Evolutionary conservation across 2,329 filamentous ascomycete genomes (phyloP).

Genomic region (Neocatenulostroma microsporum): DNA sequence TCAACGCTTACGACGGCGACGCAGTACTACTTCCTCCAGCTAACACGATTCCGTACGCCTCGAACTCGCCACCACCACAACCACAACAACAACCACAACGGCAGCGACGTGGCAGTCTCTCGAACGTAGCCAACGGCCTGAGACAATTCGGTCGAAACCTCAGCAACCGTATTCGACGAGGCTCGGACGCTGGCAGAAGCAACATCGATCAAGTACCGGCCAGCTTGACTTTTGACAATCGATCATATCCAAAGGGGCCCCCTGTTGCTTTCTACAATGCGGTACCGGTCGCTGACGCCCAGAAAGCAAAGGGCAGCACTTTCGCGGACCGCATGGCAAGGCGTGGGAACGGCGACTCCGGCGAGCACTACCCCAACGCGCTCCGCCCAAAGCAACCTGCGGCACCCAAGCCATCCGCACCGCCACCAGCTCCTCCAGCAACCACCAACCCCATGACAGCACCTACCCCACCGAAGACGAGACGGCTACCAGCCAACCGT

Average conservation of each 20-base stretch:
- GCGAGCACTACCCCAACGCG: slow-evolving; percentile 1
- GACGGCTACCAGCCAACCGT: background rate
- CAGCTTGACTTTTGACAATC: too few species aligned
- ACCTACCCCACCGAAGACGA: too few species aligned
- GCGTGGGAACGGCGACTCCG: background rate
- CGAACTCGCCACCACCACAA: too few species aligned
- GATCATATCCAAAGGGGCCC: too few species aligned
- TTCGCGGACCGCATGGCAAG: background rate
- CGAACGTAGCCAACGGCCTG: background rate
- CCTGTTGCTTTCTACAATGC: too few species aligned
- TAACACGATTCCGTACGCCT: background rate
- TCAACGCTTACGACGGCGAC: background rate
- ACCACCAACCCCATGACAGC: background rate
- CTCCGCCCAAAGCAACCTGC: background rate
- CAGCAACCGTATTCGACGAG: background rate
- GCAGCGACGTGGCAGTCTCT: background rate
- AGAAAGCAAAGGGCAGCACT: background rate
- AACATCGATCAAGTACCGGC: background rate
- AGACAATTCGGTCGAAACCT: background rate
- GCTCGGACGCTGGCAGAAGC: background rate
- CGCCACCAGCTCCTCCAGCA: background rate
- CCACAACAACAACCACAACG: background rate
- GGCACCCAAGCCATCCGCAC: background rate
- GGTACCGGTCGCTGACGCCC: too few species aligned
- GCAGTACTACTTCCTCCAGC: background rate